Conservation (phyloP, 2,329 filamentous ascomycete genomes). For the Lecanicillium sp. region DNA sequence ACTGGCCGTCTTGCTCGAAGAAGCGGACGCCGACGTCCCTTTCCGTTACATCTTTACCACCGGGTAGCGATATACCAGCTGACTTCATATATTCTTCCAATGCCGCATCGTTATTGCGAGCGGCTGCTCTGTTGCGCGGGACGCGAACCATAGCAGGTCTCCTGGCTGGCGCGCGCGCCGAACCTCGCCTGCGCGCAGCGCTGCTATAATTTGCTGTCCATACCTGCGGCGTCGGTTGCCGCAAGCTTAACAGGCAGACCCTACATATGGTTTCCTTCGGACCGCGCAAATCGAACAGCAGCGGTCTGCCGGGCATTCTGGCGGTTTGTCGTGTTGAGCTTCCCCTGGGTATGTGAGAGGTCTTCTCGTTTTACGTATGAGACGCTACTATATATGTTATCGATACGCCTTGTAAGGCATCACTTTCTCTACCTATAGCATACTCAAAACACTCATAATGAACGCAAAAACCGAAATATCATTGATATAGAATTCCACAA, state of each 20-base stretch:
- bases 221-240: constrained; percentile 22
- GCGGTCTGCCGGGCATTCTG: constrained; percentile 23
- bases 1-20: constrained; percentile 40
- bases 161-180: constrained; percentile 14
- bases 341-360: neutral
- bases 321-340: constrained; percentile 4
- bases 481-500: neutral
- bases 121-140: neutral
- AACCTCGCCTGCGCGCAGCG: constrained; percentile 20
- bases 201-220: constrained; percentile 30
- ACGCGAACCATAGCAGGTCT: constrained; percentile 1
- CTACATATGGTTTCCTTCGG: constrained; percentile 32
- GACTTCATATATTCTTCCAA: constrained; percentile 1
- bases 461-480: neutral
- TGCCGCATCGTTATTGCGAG: neutral
- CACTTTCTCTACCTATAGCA: neutral
- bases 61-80: neutral
- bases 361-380: neutral
- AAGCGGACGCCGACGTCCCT: constrained; percentile 33
- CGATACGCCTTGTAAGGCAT: constrained; percentile 7
- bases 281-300: constrained; percentile 29
- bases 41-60: neutral
- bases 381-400: constrained; percentile 8
- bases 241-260: constrained; percentile 29
- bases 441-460: constrained; percentile 15